phyloP scores from a whole-genome alignment of 345 rosid species.

The Citropsis articulata region DNA sequence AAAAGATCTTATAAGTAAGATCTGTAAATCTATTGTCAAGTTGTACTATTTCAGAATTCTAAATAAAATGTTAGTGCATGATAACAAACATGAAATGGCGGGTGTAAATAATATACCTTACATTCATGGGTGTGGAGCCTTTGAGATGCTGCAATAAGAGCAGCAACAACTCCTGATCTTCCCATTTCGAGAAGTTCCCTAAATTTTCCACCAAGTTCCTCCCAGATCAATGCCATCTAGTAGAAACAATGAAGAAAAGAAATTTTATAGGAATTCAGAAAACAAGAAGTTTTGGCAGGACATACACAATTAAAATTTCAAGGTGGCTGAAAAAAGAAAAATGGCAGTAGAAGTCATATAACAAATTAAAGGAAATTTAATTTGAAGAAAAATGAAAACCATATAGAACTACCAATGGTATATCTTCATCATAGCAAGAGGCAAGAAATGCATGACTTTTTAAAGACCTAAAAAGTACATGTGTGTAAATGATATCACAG shows the following conservation, averaged over 20 bases:
- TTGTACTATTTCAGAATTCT: not conserved
- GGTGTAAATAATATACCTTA: slow-evolving; percentile 43
- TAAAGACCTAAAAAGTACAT: not conserved
- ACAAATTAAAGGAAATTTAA: not conserved
- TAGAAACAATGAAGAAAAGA: slow-evolving; percentile 18
- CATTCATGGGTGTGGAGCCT: slow-evolving; percentile 64
- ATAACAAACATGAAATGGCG: slow-evolving; percentile 2
- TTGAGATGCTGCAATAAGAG: slow-evolving; percentile 66
- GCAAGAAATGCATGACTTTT: not conserved
- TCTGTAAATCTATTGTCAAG: not conserved
- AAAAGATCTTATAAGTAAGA: not conserved
- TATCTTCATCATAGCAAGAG: not conserved
- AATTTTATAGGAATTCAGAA: not conserved
- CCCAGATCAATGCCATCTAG: slow-evolving; percentile 75
- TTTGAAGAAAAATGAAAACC: not conserved
- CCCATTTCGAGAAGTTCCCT: slow-evolving; percentile 84
- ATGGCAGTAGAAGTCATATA: not conserved
- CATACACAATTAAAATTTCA: not conserved
- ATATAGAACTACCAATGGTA: not conserved
- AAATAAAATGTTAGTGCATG: not conserved
- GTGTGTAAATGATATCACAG: not conserved
- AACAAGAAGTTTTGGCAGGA: not conserved
- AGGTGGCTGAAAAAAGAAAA: not conserved
- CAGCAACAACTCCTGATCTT: slow-evolving; percentile 83
- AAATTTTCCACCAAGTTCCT: slow-evolving; percentile 73